Conservation (phyloP, 179 eudicot species). For the Drosera spatulata region DNA sequence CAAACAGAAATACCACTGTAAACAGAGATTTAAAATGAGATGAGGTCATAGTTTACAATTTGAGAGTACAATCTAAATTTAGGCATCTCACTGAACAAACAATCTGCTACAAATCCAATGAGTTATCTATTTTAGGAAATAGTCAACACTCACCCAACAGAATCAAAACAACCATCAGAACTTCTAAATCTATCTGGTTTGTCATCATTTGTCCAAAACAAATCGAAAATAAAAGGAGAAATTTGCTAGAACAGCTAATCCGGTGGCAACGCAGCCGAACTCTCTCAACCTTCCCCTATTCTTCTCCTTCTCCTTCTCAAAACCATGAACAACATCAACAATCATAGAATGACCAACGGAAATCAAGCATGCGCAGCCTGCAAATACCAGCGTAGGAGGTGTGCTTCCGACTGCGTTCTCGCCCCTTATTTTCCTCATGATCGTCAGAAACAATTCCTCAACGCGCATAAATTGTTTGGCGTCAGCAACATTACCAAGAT, state of each 20-base stretch:
- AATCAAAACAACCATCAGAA: too few relatives aligned
- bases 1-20: too few relatives aligned
- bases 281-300: conserved; percentile 35
- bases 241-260: conserved; percentile 23
- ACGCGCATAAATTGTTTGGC: conserved; percentile 30
- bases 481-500: conserved; percentile 18
- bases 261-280: conserved; percentile 60
- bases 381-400: conserved; percentile 25
- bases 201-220: too few relatives aligned
- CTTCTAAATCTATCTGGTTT: too few relatives aligned
- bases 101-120: too few relatives aligned
- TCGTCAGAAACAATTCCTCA: conserved; percentile 17
- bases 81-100: too few relatives aligned
- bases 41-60: too few relatives aligned
- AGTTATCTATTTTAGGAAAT: too few relatives aligned
- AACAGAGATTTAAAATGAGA: too few relatives aligned
- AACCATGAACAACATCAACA: conserved; percentile 7
- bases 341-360: conserved; percentile 19
- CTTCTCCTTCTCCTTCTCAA: conserved; percentile 5
- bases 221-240: conserved; percentile 23
- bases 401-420: conserved; percentile 21
- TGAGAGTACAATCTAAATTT: too few relatives aligned
- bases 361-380: conserved; percentile 52
- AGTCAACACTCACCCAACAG: too few relatives aligned
- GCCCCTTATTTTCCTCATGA: conserved; percentile 34